Evolutionary conservation across 2,329 filamentous ascomycete genomes (phyloP), one percentile per base, ranked within the genome.

Genomic region (Arachnomyces sp.): DNA sequence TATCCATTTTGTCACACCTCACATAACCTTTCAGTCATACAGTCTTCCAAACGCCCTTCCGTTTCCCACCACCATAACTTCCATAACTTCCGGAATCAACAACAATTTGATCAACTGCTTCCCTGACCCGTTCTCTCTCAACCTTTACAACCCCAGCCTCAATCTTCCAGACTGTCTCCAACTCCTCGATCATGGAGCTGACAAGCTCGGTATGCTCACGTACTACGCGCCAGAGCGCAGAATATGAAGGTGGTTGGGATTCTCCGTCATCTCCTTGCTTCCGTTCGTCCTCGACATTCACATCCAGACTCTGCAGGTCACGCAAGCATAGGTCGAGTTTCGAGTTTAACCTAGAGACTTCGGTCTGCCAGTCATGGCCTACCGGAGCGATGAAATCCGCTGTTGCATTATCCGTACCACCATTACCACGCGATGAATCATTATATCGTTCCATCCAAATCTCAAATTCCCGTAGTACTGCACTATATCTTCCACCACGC

Each of bases 221-320:
- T 7, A 51, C 51, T 5, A 54, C 52, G 25, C 57, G 57, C 4
- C 52, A 42, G 9, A 67, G 49, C 4, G 62, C 60, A 17, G 62
- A 63, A 25, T 47, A 44, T 16, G 43, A 32, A 30, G 35, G 44
- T 13, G 36, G 35, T 9, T 31, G 32, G 12, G 8, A 7, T 13
- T 34, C 32, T n/a, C 30, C 25, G 17, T 32, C 28, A 15, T 50
- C 42, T 4, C 55, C 36, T 9, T 48, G 41, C 18, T 55, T 54
- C 14, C 47, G 36, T n/a, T 52, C 50, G 2, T 48, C 51, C 32
- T 61, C 53, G 5, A 52, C 53, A 15, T 55, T 39, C 18, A 66
- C 55, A 44, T 65, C 60, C 28, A 67, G 50, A 28, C 53, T 59
- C 38, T 61, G 56, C 31, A 67, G 48, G 34, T 62, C 56, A 11